Conservation (phyloP, 352 stramenopile genomes). For the Pythium inflatum region DNA sequence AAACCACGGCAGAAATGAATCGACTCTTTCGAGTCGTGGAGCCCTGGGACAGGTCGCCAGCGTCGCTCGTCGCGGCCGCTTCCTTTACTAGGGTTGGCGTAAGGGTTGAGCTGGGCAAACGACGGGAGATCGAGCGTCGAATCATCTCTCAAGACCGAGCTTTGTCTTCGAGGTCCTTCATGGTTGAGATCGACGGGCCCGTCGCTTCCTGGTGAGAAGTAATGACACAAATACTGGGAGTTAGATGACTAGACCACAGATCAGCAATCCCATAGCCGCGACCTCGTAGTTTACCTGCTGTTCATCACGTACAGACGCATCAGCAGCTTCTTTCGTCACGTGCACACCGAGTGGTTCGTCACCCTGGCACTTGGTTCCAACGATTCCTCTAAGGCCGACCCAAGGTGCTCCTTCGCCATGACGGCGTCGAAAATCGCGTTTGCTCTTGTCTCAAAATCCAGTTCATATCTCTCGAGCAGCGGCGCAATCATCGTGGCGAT, state of each 20-base stretch:
- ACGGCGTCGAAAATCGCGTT: conserved; percentile 56
- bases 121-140: conserved; percentile 89
- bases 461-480: conserved; percentile 63
- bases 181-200: too few relatives aligned
- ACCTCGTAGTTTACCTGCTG: too few relatives aligned
- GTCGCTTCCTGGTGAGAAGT: too few relatives aligned
- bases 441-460: conserved; percentile 53
- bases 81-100: conserved; percentile 42
- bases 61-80: conserved; percentile 49
- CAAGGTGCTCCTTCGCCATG: too few relatives aligned
- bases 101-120: conserved; percentile 79
- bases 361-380: too few relatives aligned
- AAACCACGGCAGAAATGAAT: conserved; percentile 78
- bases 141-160: conserved; percentile 91
- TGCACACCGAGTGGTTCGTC: too few relatives aligned
- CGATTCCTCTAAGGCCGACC: too few relatives aligned
- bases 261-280: too few relatives aligned
- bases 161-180: conserved; percentile 28
- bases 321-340: too few relatives aligned
- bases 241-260: too few relatives aligned
- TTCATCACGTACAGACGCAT: too few relatives aligned
- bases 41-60: conserved; percentile 76
- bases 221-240: too few relatives aligned
- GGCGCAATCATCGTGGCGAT: conserved; percentile 59
- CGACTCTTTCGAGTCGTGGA: conserved; percentile 85